These are phyloP conservation scores for Talaromyces piceae DNA, from an alignment of 2,329 filamentous ascomycete species.

Conservation along the genomic window DNA sequence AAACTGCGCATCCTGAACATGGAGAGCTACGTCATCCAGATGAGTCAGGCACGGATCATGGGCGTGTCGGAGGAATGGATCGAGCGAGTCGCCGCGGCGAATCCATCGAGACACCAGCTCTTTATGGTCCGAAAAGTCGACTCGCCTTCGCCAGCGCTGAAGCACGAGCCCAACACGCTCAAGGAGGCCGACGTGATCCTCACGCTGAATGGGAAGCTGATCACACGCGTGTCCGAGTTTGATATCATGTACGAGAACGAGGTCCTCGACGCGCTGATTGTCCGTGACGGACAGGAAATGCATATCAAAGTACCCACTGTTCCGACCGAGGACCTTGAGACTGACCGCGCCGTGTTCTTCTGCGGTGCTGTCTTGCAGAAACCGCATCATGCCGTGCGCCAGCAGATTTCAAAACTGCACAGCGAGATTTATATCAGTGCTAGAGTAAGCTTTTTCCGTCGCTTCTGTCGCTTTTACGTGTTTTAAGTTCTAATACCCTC, in stretches of 20 bases:
- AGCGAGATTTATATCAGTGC: conserved; percentile 95
- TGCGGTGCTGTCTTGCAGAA: conserved; percentile 90
- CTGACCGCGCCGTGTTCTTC: conserved; percentile 83
- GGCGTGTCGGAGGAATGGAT: conserved; percentile 96
- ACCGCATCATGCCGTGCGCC: conserved; percentile 90
- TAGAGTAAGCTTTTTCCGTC: conserved; percentile 39
- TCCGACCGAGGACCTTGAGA: conserved; percentile 83
- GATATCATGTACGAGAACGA: conserved; percentile 95
- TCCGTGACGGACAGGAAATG: conserved; percentile 77
- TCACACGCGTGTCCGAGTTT: conserved; percentile 86
- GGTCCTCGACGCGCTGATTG: conserved; percentile 71
- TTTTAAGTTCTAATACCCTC: neutral
- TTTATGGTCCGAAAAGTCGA: conserved; percentile 96
- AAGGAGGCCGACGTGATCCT: conserved; percentile 89
- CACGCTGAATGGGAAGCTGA: conserved; percentile 81
- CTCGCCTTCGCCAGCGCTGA: conserved; percentile 45
- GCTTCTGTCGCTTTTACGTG: neutral
- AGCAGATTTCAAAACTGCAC: conserved; percentile 94
- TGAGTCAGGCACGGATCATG: conserved; percentile 96
- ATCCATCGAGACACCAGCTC: conserved; percentile 87
- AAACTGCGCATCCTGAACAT: conserved; percentile 85
- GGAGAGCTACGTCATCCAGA: conserved; percentile 90
- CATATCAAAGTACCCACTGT: conserved; percentile 74
- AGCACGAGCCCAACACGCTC: conserved; percentile 51
- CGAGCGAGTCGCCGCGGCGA: conserved; percentile 75